These are phyloP conservation scores for Pleoardoris graminearum DNA, from an alignment of 2,329 filamentous ascomycete species.

Conservation along the genomic window DNA sequence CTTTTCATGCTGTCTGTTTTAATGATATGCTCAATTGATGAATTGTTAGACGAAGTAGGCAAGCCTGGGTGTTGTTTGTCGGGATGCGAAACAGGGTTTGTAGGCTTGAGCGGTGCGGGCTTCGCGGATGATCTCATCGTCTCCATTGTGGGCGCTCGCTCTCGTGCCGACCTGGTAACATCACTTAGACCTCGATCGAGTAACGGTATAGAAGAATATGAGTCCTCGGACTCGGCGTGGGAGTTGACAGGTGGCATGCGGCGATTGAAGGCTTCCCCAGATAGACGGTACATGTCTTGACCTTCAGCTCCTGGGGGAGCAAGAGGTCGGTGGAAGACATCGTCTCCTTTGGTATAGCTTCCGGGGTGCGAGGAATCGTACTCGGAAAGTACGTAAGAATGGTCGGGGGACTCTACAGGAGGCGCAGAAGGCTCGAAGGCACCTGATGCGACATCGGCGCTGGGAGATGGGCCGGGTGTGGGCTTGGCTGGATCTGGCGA, in stretches of 20 bases:
- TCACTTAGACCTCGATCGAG: conserved; percentile 65
- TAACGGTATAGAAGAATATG: conserved; percentile 76
- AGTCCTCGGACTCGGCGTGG: conserved; percentile 67
- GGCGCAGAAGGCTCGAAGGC: conserved; percentile 28
- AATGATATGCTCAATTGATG: conserved; percentile 56
- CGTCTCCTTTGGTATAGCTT: conserved; percentile 25
- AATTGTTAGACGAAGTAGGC: conserved; percentile 46
- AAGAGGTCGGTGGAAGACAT: conserved; percentile 32
- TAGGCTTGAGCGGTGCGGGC: conserved; percentile 37
- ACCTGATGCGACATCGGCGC: conserved; percentile 23
- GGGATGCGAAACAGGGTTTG: conserved; percentile 15
- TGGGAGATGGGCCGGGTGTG: conserved; percentile 23
- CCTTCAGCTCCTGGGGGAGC: conserved; percentile 32
- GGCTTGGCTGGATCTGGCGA: conserved; percentile 20
- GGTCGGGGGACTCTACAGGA: conserved; percentile 19
- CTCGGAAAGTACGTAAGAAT: conserved; percentile 25
- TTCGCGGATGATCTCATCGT: conserved; percentile 54
- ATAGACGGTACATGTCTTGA: conserved; percentile 37
- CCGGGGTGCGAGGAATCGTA: conserved; percentile 16
- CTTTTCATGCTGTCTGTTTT: conserved; percentile 57
- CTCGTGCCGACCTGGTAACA: conserved; percentile 21
- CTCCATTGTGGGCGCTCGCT: conserved; percentile 42
- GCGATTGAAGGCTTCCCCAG: conserved; percentile 35
- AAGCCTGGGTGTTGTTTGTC: conserved; percentile 18
- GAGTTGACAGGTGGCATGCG: conserved; percentile 33